phyloP scores from a whole-genome alignment of 2,329 filamentous ascomycete genomes.

The Alternaria gansuensis region DNA sequence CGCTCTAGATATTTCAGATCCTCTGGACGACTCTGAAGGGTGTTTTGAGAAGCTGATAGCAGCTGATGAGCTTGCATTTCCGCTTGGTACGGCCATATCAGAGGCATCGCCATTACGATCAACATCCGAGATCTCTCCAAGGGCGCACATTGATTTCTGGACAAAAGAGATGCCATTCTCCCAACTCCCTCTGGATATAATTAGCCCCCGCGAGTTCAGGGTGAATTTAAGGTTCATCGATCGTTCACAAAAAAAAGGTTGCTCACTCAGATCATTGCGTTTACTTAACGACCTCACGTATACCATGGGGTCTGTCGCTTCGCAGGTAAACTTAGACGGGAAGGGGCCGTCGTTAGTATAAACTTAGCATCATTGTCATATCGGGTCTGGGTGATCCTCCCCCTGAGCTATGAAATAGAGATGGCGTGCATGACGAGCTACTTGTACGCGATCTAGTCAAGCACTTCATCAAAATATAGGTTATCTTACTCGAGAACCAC shows the following conservation, averaged over 20 bases:
- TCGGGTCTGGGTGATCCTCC: not conserved
- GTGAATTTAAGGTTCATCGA: not conserved
- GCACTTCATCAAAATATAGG: not conserved
- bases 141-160: not conserved
- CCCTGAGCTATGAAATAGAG: not conserved
- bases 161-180: not conserved
- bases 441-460: not conserved
- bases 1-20: no score
- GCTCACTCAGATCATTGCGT: not conserved
- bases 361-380: not conserved
- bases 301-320: not conserved
- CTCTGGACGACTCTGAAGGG: not conserved
- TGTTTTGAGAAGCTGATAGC: not conserved
- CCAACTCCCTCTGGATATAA: rapidly evolving
- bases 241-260: not conserved
- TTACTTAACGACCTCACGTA: not conserved
- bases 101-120: not conserved
- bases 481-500: not conserved
- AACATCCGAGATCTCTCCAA: not conserved
- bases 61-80: not conserved
- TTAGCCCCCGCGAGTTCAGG: not conserved
- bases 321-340: not conserved
- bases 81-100: not conserved
- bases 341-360: not conserved
- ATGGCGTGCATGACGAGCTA: not conserved